Conservation (phyloP, 768 basidiomycete genomes). For the Candolleomyces efflorescens region DNA sequence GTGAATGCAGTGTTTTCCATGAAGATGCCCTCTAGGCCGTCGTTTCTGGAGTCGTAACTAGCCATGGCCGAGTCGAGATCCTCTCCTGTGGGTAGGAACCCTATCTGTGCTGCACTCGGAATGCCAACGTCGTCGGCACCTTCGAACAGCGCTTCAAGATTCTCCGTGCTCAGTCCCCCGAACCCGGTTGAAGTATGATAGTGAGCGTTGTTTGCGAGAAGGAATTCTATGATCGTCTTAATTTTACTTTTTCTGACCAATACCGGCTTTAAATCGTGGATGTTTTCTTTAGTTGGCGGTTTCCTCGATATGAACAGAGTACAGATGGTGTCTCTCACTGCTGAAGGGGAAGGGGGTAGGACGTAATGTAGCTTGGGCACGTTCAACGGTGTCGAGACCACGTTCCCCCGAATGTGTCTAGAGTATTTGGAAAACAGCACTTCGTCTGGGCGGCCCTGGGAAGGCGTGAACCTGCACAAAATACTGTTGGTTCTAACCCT, state of each 20-base stretch:
- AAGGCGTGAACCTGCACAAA: neutral
- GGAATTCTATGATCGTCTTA: neutral
- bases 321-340: too few species aligned
- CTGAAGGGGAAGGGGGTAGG: too few species aligned
- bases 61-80: neutral
- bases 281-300: too few species aligned
- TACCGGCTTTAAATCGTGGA: neutral
- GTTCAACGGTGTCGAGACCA: too few species aligned
- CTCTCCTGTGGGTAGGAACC: too few species aligned
- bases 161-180: neutral
- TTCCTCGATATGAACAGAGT: too few species aligned
- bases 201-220: neutral
- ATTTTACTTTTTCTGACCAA: neutral
- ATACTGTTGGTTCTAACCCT: neutral
- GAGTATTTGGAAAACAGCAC: too few species aligned
- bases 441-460: too few species aligned
- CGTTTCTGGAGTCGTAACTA: neutral
- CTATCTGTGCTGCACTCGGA: neutral
- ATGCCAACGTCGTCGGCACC: neutral
- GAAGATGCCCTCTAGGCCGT: neutral
- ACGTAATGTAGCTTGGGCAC: too few species aligned
- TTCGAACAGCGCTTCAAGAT: neutral
- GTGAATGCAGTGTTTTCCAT: conserved; percentile 1
- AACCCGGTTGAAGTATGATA: neutral
- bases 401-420: too few species aligned